Conservation (phyloP, 2,329 filamentous ascomycete species). For the Xylaria sp. region DNA sequence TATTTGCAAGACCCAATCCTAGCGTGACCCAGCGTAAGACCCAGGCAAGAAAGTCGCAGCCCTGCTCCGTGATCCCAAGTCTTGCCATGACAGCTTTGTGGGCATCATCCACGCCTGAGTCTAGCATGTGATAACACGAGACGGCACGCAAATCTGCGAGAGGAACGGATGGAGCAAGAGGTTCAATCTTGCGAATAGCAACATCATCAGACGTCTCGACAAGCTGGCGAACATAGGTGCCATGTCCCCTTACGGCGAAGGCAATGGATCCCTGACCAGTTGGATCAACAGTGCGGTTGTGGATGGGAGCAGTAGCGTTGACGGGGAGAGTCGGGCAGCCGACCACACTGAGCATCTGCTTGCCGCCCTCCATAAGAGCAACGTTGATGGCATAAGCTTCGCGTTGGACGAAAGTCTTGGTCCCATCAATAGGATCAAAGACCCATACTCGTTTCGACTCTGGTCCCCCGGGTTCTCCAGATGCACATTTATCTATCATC, state of each 20-base stretch:
- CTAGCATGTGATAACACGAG: constrained; percentile 42
- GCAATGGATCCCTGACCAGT: constrained; percentile 43
- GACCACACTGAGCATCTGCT: constrained; percentile 47
- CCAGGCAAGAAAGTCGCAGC: constrained; percentile 52
- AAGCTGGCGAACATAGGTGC: constrained; percentile 44
- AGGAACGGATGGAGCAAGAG: constrained; percentile 26
- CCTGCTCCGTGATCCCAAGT: constrained; percentile 41
- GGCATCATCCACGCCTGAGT: constrained; percentile 44
- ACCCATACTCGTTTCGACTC: constrained; percentile 46
- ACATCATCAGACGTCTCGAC: constrained; percentile 19
- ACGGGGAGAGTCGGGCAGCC: constrained; percentile 43
- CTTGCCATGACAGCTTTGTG: constrained; percentile 41
- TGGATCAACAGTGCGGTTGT: constrained; percentile 41
- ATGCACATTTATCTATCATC: constrained; percentile 48
- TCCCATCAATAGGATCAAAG: constrained; percentile 58
- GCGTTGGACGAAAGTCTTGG: constrained; percentile 50
- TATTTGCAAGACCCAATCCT: constrained; percentile 48
- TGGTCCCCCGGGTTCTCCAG: constrained; percentile 33
- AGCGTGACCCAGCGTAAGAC: constrained; percentile 51
- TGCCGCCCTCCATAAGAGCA: constrained; percentile 45
- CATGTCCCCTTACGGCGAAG: constrained; percentile 45
- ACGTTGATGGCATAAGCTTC: constrained; percentile 55
- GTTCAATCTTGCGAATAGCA: constrained; percentile 32
- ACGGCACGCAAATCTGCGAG: constrained; percentile 38
- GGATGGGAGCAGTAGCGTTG: constrained; percentile 36